Conservation (phyloP, 1,284 basidiomycete genomes). For the Puccinia sorghi region DNA sequence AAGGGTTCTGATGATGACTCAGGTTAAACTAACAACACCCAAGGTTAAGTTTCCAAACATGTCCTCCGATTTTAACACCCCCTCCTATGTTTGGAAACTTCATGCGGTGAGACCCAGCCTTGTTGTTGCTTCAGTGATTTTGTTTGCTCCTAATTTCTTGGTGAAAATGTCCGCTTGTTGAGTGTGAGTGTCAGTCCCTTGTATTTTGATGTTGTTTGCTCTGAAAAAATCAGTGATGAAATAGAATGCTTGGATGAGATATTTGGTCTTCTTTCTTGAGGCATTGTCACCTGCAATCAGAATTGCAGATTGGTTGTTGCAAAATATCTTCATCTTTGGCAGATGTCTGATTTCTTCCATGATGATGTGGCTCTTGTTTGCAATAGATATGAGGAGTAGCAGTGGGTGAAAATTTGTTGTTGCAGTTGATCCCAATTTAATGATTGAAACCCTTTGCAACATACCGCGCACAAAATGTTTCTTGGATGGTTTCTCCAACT, state of each 20-base stretch:
- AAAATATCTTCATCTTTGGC: not conserved
- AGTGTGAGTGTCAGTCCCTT: no score
- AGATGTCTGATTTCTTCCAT: not conserved
- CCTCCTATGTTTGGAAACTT: not conserved
- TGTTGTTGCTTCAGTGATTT: not conserved
- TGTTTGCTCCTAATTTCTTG: not conserved
- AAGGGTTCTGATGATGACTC: no score
- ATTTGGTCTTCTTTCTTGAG: not conserved
- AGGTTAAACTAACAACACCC: no score
- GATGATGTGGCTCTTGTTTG: not conserved
- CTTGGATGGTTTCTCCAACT: not conserved
- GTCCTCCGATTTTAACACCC: no score
- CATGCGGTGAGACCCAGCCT: not conserved
- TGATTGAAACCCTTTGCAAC: slow-evolving; percentile 26
- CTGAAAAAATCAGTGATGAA: slow-evolving; percentile 10
- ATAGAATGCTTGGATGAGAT: not conserved
- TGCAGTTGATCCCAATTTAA: not conserved
- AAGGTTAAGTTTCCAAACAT: no score
- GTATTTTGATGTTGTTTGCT: not conserved
- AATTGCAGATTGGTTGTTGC: slow-evolving; percentile 14
- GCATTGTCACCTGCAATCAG: slow-evolving; percentile 8
- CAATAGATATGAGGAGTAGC: not conserved
- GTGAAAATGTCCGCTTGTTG: slow-evolving; percentile 9
- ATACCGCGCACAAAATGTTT: slow-evolving; percentile 7
- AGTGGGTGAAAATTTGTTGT: not conserved